Conservation (phyloP, 495 filamentous ascomycete genomes). For the Daldinia caldariorum region DNA sequence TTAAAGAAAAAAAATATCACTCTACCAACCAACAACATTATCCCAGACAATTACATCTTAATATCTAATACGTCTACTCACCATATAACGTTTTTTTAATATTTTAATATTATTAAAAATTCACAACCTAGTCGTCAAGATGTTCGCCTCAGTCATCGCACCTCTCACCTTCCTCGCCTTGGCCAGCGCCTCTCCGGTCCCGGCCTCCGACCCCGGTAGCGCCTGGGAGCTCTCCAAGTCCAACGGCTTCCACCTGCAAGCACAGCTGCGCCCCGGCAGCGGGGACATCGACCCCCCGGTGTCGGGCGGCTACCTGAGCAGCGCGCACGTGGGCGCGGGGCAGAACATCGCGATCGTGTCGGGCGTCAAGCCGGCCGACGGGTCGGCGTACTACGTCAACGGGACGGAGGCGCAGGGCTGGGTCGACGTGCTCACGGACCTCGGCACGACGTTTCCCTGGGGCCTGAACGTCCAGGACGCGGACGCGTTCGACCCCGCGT, state of each 20-base stretch:
- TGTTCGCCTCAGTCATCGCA: conserved; percentile 29
- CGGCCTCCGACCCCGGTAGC: not conserved
- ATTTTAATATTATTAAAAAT: not conserved
- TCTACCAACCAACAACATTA: not conserved
- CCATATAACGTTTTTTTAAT: conserved; percentile 2
- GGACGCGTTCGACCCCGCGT: conserved; percentile 14
- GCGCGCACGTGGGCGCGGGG: conserved; percentile 40
- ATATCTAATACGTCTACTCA: not conserved
- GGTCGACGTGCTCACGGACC: conserved; percentile 27
- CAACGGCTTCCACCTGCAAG: conserved; percentile 33
- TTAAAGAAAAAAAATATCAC: not conserved
- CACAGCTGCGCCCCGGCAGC: conserved; percentile 34
- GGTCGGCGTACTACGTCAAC: conserved; percentile 40
- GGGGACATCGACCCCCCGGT: conserved; percentile 44
- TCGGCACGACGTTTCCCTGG: conserved; percentile 36
- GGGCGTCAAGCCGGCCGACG: not conserved
- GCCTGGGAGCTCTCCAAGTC: conserved; percentile 14
- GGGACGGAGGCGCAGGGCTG: conserved; percentile 16
- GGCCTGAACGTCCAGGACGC: conserved; percentile 32
- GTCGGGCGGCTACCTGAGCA: conserved; percentile 24
- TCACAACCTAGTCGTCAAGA: conserved; percentile 15
- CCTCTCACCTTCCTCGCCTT: conserved; percentile 23
- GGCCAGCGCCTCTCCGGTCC: conserved; percentile 21
- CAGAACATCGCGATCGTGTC: conserved; percentile 31
- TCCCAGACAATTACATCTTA: not conserved